Evolutionary conservation across 768 basidiomycete species (phyloP).

Genomic region (Mycena leptocephala): DNA sequence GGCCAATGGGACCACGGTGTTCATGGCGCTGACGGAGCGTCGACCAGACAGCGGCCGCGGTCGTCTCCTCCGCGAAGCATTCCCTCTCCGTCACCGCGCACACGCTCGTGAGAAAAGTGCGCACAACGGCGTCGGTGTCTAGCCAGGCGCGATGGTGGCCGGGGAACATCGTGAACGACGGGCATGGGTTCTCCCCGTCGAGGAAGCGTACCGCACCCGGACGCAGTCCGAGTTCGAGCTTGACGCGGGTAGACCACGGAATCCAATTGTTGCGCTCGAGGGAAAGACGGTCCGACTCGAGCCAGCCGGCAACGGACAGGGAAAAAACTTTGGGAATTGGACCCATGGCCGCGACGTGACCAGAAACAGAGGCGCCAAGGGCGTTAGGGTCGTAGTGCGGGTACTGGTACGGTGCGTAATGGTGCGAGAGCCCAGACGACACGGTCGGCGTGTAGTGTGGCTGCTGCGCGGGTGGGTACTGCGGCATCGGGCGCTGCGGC

Average conservation of each 20-base stretch:
- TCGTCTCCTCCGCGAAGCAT: not conserved
- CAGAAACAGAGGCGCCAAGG: not conserved
- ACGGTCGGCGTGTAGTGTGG: too few relatives aligned
- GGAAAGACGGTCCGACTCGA: not conserved
- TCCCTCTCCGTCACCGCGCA: not conserved
- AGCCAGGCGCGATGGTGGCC: not conserved
- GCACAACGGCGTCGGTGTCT: not conserved
- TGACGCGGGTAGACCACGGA: not conserved
- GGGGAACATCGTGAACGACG: not conserved
- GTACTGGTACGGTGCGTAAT: too few relatives aligned
- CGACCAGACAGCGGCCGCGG: not conserved
- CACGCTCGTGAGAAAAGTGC: not conserved
- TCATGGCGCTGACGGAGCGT: not conserved
- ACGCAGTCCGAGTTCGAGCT: not conserved
- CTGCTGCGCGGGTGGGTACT: too few relatives aligned
- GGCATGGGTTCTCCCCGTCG: not conserved
- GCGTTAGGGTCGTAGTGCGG: not conserved
- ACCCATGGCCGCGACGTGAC: not conserved
- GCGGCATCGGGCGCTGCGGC: too few relatives aligned
- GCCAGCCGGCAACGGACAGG: not conserved
- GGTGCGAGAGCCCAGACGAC: too few relatives aligned
- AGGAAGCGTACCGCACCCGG: not conserved
- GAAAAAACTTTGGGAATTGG: not conserved
- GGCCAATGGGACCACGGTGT: not conserved
- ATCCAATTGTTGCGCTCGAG: not conserved